Conservation (phyloP, 176 grass and related monocot species). For the Zizania latifolia region DNA sequence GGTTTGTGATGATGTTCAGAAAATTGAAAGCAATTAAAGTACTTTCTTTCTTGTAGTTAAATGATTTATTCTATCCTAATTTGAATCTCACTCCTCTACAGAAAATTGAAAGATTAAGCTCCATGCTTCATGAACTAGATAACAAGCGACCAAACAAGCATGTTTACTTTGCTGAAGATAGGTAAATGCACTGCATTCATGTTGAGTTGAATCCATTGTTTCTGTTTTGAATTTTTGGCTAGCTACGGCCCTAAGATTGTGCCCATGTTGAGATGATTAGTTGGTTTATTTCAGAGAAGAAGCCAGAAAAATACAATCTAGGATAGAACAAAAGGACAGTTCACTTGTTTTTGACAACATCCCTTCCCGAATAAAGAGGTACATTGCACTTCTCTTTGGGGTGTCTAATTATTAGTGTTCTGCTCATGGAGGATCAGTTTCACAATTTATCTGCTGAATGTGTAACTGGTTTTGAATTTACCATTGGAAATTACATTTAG, state of each 20-base stretch:
- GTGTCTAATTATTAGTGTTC: background rate
- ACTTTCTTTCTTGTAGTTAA: background rate
- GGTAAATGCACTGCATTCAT: slow-evolving; percentile 33
- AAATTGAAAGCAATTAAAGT: background rate
- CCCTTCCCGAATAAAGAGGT: slow-evolving; percentile 76
- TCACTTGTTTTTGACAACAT: slow-evolving; percentile 40
- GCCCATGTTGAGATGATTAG: slow-evolving; percentile 2
- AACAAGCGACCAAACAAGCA: slow-evolving; percentile 61
- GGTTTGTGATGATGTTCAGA: slow-evolving; percentile 31
- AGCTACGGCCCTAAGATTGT: background rate
- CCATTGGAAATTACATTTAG: background rate
- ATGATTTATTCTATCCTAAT: background rate
- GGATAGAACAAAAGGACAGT: slow-evolving; percentile 37
- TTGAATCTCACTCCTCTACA: slow-evolving; percentile 20
- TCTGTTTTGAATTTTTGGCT: background rate
- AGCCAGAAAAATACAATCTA: slow-evolving; percentile 72
- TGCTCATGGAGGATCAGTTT: background rate
- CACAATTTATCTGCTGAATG: background rate
- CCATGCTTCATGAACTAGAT: slow-evolving; percentile 72
- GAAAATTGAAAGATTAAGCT: slow-evolving; percentile 86
- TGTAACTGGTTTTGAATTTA: background rate
- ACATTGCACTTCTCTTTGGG: background rate
- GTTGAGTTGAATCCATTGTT: background rate
- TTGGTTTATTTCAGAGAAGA: slow-evolving; percentile 62
- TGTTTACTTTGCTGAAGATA: slow-evolving; percentile 85